A percentile compares a stretch with the other conserved stretches of the same genome.
Evolutionary conservation across 495 filamentous ascomycete genomes (phyloP).

Genomic region (Hypoxylon fragiforme): DNA sequence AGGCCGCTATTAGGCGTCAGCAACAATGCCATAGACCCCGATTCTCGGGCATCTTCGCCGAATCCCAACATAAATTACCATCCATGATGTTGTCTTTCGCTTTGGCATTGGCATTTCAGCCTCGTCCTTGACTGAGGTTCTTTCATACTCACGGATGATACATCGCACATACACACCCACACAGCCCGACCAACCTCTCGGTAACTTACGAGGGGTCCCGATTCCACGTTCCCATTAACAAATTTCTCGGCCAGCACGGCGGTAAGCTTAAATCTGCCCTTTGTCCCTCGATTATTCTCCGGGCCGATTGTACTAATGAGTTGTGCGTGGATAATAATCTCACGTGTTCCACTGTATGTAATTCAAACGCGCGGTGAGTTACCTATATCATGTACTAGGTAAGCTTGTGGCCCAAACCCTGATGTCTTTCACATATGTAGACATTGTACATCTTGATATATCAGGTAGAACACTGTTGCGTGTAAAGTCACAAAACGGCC

Average conservation of each 20-base stretch:
- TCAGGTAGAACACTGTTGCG: neutral
- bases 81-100: neutral
- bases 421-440: too few relatives aligned
- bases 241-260: conserved; percentile 25
- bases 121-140: conserved; percentile 18
- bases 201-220: conserved; percentile 24
- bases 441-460: neutral
- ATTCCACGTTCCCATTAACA: conserved; percentile 17
- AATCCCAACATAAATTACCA: neutral
- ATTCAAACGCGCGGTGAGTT: conserved; percentile 22
- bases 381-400: too few relatives aligned
- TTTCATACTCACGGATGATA: conserved; percentile 27
- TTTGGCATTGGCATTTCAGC: conserved; percentile 21
- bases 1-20: too few relatives aligned
- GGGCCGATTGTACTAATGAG: conserved; percentile 31
- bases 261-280: conserved; percentile 34
- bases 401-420: too few relatives aligned
- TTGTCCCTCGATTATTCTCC: conserved; percentile 28
- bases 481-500: too few relatives aligned
- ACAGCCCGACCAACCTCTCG: conserved; percentile 16
- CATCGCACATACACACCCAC: conserved; percentile 17
- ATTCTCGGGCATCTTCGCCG: too few relatives aligned
- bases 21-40: too few relatives aligned
- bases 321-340: conserved; percentile 27
- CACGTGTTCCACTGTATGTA: conserved; percentile 32